These are phyloP conservation scores for Penicillium sp. DNA, from an alignment of 2,329 filamentous ascomycete genomes.

Conservation along the genomic window DNA sequence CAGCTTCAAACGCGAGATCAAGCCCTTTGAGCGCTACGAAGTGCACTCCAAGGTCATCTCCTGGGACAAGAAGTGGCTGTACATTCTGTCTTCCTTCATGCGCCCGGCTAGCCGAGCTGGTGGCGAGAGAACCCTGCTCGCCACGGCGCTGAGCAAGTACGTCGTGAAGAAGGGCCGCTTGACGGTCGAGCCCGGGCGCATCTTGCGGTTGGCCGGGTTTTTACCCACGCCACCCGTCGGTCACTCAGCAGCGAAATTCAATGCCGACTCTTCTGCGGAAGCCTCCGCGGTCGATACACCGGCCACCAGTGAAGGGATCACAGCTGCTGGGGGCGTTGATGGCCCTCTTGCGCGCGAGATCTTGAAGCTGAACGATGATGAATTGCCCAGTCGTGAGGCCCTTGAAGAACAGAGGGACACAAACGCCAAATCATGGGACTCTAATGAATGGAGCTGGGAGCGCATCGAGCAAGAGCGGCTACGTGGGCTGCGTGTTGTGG, in stretches of 20 bases:
- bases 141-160: slow-evolving; percentile 70
- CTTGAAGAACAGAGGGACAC: slow-evolving; percentile 28
- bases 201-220: slow-evolving; percentile 65
- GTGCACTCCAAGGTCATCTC: slow-evolving; percentile 64
- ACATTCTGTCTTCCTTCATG: slow-evolving; percentile 68
- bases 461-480: slow-evolving; percentile 53
- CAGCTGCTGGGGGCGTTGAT: slow-evolving; percentile 30
- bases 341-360: slow-evolving; percentile 33
- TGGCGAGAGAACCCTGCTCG: slow-evolving; percentile 59
- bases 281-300: slow-evolving; percentile 29
- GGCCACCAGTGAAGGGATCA: slow-evolving; percentile 28
- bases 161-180: slow-evolving; percentile 75
- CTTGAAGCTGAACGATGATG: slow-evolving; percentile 27
- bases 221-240: slow-evolving; percentile 67
- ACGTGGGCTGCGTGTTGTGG: slow-evolving; percentile 50
- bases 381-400: slow-evolving; percentile 22
- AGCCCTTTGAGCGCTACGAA: slow-evolving; percentile 63
- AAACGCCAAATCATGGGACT: slow-evolving; percentile 28
- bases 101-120: slow-evolving; percentile 43
- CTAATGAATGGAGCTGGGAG: slow-evolving; percentile 54
- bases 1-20: slow-evolving; percentile 68
- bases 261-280: slow-evolving; percentile 17
- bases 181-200: slow-evolving; percentile 74
- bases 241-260: slow-evolving; percentile 14
- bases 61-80: slow-evolving; percentile 81